A percentile compares a stretch with the other conserved stretches of the same genome.
Evolutionary conservation across 148 eudicot genomes (phyloP).

Genomic region (Camellia lanceoleosa): DNA sequence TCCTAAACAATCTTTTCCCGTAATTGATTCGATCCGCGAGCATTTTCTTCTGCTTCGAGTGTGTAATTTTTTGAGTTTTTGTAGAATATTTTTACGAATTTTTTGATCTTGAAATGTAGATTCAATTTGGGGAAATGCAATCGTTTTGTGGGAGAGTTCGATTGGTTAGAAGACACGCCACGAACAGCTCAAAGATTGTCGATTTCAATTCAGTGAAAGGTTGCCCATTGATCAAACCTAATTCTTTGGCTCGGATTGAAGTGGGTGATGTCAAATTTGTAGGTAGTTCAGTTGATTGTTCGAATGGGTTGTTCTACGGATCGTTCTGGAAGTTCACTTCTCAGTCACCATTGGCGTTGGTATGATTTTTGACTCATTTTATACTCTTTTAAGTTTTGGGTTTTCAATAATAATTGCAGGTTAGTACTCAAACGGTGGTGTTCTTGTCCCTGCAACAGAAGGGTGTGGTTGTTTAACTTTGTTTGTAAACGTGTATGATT

Average conservation of each 20-base stretch:
- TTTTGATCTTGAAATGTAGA: not conserved
- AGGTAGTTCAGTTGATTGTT: conserved; percentile 1
- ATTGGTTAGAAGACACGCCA: not conserved
- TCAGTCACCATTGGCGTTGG: conserved; percentile 18
- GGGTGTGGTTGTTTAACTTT: not conserved
- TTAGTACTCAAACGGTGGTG: not conserved
- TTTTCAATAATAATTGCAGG: not conserved
- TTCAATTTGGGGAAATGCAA: conserved; percentile 26
- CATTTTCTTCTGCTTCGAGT: too few relatives aligned
- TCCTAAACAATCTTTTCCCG: too few relatives aligned
- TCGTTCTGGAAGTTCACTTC: conserved; percentile 15
- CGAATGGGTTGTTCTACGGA: not conserved
- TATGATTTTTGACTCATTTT: not conserved
- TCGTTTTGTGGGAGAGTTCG: conserved; percentile 28
- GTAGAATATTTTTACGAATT: too few relatives aligned
- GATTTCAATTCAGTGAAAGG: too few relatives aligned
- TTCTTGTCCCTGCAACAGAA: not conserved
- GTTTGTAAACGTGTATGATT: not conserved
- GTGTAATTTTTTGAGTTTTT: too few relatives aligned
- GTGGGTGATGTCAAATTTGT: not conserved
- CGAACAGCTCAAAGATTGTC: too few relatives aligned
- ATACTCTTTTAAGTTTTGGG: not conserved
- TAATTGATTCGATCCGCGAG: too few relatives aligned
- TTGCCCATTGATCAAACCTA: not conserved
- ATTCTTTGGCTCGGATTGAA: too few relatives aligned